Conservation (phyloP, 441 rosid genomes). For the Pelargonium citronellum region DNA sequence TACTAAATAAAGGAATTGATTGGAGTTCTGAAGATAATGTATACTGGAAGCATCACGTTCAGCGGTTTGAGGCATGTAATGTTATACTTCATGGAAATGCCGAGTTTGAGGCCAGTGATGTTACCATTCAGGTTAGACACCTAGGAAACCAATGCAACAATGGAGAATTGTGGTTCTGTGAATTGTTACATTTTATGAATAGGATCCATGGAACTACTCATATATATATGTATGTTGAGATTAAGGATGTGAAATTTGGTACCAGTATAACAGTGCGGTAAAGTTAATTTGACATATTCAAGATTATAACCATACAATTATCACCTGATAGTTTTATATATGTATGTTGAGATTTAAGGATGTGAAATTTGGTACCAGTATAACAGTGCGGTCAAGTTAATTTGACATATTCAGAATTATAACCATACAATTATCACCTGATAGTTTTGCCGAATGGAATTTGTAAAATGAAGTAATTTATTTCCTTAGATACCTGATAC, state of each 20-base stretch:
- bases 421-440: neutral
- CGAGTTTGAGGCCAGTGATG: constrained; percentile 78
- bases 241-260: too few relatives aligned
- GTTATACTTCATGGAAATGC: constrained; percentile 81
- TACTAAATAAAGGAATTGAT: constrained; percentile 69
- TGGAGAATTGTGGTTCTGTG: neutral
- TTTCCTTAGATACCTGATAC: neutral
- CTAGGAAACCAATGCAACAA: neutral
- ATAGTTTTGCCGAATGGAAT: neutral
- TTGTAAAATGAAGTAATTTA: neutral
- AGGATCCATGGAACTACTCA: neutral
- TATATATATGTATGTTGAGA: too few relatives aligned
- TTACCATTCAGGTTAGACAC: constrained; percentile 55
- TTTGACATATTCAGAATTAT: neutral
- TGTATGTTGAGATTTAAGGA: neutral
- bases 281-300: too few relatives aligned
- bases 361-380: neutral
- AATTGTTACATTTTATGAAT: neutral
- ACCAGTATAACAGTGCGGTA: too few relatives aligned
- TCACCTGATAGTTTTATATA: too few relatives aligned
- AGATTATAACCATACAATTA: too few relatives aligned
- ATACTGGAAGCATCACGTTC: constrained; percentile 81
- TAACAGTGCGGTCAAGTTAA: neutral
- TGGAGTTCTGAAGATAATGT: constrained; percentile 64
- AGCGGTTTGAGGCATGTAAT: constrained; percentile 56